phyloP scores from a whole-genome alignment of 1,139 yeast genomes.

The Pichia sp. region DNA sequence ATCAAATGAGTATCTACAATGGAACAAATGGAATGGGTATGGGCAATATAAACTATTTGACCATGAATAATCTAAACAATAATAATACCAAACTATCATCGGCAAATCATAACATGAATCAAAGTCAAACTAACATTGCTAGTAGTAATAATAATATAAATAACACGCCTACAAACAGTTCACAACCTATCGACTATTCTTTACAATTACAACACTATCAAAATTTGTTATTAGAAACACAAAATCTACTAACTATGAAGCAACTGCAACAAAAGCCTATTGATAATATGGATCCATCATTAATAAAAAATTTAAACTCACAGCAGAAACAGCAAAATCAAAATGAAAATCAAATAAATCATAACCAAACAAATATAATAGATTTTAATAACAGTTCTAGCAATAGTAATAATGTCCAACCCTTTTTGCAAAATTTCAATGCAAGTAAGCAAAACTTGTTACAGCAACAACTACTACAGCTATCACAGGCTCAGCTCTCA shows the following conservation, averaged over 20 bases:
- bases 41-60: neutral
- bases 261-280: slow-evolving; percentile 13
- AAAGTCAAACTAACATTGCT: neutral
- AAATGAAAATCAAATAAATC: neutral
- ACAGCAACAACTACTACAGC: slow-evolving; percentile 12
- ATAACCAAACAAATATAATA: neutral
- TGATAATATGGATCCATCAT: neutral
- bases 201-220: slow-evolving; percentile 29
- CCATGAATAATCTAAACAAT: neutral
- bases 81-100: neutral
- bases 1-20: neutral
- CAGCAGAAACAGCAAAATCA: neutral
- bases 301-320: neutral
- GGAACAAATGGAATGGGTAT: neutral
- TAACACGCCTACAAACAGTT: slow-evolving; percentile 6
- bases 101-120: neutral
- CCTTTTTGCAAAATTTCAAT: slow-evolving; percentile 2
- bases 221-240: slow-evolving; percentile 26
- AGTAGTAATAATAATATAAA: slow-evolving; percentile 3
- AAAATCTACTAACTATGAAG: slow-evolving; percentile 17
- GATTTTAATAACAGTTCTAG: slow-evolving; percentile 3
- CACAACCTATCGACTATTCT: slow-evolving; percentile 26
- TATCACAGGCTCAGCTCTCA: slow-evolving; percentile 7
- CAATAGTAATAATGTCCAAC: slow-evolving; percentile 1
- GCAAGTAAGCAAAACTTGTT: slow-evolving; percentile 8